A percentile compares a stretch with the other conserved stretches of the same genome.
phyloP scores from a whole-genome alignment of 83 land plant genomes.

The Larix sibirica region DNA sequence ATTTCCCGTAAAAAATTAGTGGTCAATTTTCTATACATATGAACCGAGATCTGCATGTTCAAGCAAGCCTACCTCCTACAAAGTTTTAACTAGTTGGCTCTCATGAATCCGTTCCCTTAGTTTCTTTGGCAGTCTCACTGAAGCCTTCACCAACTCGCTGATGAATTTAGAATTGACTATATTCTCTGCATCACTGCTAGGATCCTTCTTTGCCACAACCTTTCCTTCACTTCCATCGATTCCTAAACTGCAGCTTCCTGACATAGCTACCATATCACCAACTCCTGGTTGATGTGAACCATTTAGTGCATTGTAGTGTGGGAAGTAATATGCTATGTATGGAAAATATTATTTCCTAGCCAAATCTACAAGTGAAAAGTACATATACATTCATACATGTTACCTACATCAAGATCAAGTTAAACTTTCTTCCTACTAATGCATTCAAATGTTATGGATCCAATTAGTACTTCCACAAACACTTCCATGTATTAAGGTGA shows the following conservation, averaged over 20 bases:
- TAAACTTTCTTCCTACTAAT: background rate
- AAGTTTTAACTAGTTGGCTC: background rate
- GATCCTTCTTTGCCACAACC: background rate
- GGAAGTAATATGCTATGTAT: conserved; percentile 87
- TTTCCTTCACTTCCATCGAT: background rate
- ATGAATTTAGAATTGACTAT: background rate
- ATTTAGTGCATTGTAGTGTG: conserved; percentile 85
- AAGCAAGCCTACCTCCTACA: background rate
- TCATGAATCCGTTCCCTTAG: background rate
- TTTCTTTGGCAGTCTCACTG: too few relatives aligned
- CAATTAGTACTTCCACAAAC: background rate
- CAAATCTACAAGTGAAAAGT: conserved; percentile 60
- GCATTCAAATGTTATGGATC: background rate
- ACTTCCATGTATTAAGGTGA: background rate
- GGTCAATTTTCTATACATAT: background rate
- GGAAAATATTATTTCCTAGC: conserved; percentile 91
- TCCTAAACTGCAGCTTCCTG: background rate
- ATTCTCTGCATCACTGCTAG: background rate
- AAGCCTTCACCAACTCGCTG: background rate
- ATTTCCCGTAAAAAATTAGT: background rate
- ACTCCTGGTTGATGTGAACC: conserved; percentile 13
- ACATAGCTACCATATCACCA: background rate
- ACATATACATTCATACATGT: background rate
- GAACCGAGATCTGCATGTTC: background rate
- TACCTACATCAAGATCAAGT: background rate